Conservation (phyloP, 75 land plant species). For the Adiantum capillusveneris region DNA sequence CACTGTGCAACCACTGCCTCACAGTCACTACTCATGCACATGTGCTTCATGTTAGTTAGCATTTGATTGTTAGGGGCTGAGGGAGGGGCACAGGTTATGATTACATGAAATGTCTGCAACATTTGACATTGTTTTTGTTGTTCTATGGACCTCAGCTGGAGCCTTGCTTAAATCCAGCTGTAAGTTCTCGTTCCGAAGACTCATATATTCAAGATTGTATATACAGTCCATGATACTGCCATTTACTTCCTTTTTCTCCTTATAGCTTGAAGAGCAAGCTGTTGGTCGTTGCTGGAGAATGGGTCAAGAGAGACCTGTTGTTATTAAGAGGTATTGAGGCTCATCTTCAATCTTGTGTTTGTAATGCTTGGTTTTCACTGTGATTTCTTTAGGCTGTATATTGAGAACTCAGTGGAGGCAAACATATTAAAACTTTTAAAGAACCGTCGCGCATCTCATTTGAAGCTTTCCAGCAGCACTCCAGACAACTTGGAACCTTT, state of each 20-base stretch:
- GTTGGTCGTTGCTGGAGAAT: slow-evolving; percentile 50
- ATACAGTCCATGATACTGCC: too few relatives aligned
- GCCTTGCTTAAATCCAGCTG: slow-evolving; percentile 39
- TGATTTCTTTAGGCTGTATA: slow-evolving; percentile 18
- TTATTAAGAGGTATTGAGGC: slow-evolving; percentile 27
- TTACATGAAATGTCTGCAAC: neutral
- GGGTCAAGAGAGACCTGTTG: slow-evolving; percentile 45
- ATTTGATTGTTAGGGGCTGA: too few relatives aligned
- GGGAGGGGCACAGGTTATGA: too few relatives aligned
- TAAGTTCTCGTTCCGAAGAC: slow-evolving; percentile 9
- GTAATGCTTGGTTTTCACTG: neutral
- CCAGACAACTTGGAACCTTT: slow-evolving; percentile 16
- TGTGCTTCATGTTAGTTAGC: too few relatives aligned
- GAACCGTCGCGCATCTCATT: slow-evolving; percentile 12
- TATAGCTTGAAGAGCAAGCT: slow-evolving; percentile 46
- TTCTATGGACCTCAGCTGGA: slow-evolving; percentile 21
- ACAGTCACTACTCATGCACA: too few relatives aligned
- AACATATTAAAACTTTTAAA: slow-evolving; percentile 32
- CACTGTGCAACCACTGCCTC: too few relatives aligned
- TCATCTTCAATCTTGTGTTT: neutral
- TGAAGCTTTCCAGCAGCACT: slow-evolving; percentile 2
- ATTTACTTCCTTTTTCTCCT: neutral
- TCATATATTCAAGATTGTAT: too few relatives aligned
- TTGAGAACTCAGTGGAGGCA: slow-evolving; percentile 39
- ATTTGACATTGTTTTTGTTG: slow-evolving; percentile 5